These are phyloP conservation scores for Dentipellis fragilis DNA, from an alignment of 768 basidiomycete genomes.

Conservation along the genomic window DNA sequence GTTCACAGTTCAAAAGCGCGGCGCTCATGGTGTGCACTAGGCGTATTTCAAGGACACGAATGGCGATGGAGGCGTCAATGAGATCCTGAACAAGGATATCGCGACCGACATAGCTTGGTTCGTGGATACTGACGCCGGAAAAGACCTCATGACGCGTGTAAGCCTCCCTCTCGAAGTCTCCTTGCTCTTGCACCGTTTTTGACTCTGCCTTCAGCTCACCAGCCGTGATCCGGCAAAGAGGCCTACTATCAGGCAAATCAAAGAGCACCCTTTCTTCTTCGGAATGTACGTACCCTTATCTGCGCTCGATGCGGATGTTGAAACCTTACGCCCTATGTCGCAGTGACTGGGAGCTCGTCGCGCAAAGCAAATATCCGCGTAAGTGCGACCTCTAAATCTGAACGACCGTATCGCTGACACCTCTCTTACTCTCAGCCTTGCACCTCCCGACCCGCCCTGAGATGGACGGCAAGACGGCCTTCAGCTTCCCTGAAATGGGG, in stretches of 20 bases:
- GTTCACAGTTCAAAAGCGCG: not conserved
- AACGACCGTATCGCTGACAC: not conserved
- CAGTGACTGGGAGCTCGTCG: not conserved
- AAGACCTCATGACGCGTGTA: not conserved
- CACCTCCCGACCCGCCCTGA: not conserved
- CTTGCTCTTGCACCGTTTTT: not conserved
- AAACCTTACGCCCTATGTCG: not conserved
- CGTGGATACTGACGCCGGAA: not conserved
- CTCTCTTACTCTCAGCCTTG: not conserved
- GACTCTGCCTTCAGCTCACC: not conserved
- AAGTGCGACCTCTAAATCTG: not conserved
- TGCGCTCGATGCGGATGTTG: not conserved
- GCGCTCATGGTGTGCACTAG: not conserved
- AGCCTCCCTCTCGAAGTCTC: not conserved
- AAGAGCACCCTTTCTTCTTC: not conserved
- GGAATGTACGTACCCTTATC: not conserved
- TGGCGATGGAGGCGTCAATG: not conserved
- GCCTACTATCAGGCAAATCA: not conserved
- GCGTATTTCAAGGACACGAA: not conserved
- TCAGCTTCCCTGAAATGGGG: too few relatives aligned
- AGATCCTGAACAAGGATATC: not conserved
- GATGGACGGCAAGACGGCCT: not conserved
- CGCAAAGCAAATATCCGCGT: not conserved
- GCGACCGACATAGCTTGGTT: not conserved
- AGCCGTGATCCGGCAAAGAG: not conserved